Base-by-base conservation (phyloP, 331 rosid species). In the Prunus yedoensis region DNA sequence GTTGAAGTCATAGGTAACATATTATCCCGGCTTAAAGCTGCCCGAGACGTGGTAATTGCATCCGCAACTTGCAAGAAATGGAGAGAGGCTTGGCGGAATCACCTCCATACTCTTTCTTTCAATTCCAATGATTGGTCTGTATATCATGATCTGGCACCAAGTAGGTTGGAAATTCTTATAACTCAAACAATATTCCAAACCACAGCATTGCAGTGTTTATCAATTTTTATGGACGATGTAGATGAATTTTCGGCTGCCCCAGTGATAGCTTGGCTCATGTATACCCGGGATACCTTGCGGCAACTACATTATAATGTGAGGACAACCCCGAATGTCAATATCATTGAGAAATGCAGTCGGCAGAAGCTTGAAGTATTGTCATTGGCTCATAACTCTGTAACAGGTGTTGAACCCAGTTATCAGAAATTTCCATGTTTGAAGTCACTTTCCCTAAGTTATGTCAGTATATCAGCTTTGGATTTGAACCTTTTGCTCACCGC, bases 111-210 rank as follows among this genome's bases (percentile, higher is more conserved):
- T 30, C 57, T 85, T 3, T 85, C 87, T n/a, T 82, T 85, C 70
- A 81, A 85, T 71, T 82, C 89, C 16, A 63, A 52, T 2, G 87
- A 85, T 27, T 85, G 89, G 86, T 58, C 82, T 32, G 63, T 77
- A 10, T 82, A 80, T 77, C 83, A 74, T 61, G 87, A 76, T 28
- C 65, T 76, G 23, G n/a, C 81, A 20, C 71, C 87, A 8, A 70
- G 82, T 72, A 77, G 83, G 21, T 80, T 85, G 80, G 89, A 85
- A 69, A 80, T 85, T 66, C 71, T 85, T 32, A 82, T 85, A 58
- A 85, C 87, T 35, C 89, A 85, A 75, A 85, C 89, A 3, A 85
- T 85, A 74, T 82, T 85, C 49, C 89, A 85, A 61, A 85, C 87
- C 4, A 74, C 77, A n/a, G 85, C 77, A 2, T 75, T 85, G 67